Evolutionary conservation across 1,284 basidiomycete genomes (phyloP).

Genomic region (Cystobasidiaceae sp.): DNA sequence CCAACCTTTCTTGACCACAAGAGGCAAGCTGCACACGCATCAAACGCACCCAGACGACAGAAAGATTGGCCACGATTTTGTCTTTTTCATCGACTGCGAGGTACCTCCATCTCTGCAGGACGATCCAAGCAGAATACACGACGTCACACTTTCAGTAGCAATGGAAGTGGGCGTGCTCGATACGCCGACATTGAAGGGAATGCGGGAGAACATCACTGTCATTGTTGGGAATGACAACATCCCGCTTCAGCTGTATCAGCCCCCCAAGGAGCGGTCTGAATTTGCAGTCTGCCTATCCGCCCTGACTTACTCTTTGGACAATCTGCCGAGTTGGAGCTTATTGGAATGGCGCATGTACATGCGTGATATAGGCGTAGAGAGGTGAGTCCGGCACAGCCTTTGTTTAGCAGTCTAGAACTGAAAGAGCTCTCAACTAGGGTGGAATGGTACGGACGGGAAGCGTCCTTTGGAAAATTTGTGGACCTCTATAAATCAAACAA

Average conservation of each 20-base stretch:
- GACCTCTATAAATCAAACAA: conserved; percentile 1
- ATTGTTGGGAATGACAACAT: conserved; percentile 3
- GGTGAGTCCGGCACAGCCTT: not conserved
- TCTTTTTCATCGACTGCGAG: conserved; percentile 19
- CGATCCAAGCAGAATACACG: not conserved
- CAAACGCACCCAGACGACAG: conserved; percentile 18
- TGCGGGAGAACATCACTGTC: not conserved
- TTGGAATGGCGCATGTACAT: not conserved
- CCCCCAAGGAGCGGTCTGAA: conserved; percentile 2
- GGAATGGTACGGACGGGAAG: conserved; percentile 12
- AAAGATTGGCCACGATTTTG: conserved; percentile 13
- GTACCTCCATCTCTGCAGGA: not conserved
- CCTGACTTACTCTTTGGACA: conserved; percentile 6
- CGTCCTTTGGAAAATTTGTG: not conserved
- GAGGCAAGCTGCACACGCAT: not conserved
- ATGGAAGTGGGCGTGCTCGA: not conserved
- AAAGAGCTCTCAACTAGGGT: conserved; percentile 23
- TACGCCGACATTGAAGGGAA: not conserved
- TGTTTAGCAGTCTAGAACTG: conserved; percentile 19
- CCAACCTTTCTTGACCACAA: not conserved
- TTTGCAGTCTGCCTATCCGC: conserved; percentile 18
- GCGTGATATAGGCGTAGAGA: not conserved
- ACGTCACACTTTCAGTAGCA: not conserved
- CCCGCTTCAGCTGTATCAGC: not conserved
- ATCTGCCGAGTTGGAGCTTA: not conserved